phyloP scores from a whole-genome alignment of 2,329 filamentous ascomycete genomes.

The Pseudogymnoascus sp. region DNA sequence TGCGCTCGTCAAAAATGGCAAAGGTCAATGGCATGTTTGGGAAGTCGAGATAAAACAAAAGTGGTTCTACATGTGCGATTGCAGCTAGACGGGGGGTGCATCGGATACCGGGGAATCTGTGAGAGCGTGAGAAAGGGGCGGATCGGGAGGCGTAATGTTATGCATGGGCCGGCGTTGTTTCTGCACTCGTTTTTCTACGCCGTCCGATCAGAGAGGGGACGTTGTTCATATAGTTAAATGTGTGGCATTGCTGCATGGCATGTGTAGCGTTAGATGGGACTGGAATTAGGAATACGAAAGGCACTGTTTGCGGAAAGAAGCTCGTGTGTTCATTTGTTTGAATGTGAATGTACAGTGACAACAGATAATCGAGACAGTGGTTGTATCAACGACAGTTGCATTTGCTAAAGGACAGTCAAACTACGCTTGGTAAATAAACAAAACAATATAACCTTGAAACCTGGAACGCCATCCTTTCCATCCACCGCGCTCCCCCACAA shows the following conservation, averaged over 20 bases:
- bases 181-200: constrained; percentile 5
- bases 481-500: background rate
- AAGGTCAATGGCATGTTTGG: background rate
- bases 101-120: background rate
- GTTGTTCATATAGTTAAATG: background rate
- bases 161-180: constrained; percentile 4
- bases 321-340: background rate
- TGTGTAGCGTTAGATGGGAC: constrained; percentile 5
- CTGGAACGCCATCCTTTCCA: background rate
- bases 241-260: background rate
- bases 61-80: background rate
- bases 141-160: constrained; percentile 4
- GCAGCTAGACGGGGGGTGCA: background rate
- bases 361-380: background rate
- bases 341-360: background rate
- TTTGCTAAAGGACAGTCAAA: background rate
- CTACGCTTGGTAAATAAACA: background rate
- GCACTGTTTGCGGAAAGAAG: background rate
- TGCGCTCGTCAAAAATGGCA: background rate
- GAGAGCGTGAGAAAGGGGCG: background rate
- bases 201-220: background rate
- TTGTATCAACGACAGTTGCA: background rate
- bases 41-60: constrained; percentile 1
- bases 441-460: background rate
- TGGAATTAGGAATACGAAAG: constrained; percentile 4